Evolutionary conservation across 1,284 basidiomycete species (phyloP).

Genomic region (Pascua guehoae): DNA sequence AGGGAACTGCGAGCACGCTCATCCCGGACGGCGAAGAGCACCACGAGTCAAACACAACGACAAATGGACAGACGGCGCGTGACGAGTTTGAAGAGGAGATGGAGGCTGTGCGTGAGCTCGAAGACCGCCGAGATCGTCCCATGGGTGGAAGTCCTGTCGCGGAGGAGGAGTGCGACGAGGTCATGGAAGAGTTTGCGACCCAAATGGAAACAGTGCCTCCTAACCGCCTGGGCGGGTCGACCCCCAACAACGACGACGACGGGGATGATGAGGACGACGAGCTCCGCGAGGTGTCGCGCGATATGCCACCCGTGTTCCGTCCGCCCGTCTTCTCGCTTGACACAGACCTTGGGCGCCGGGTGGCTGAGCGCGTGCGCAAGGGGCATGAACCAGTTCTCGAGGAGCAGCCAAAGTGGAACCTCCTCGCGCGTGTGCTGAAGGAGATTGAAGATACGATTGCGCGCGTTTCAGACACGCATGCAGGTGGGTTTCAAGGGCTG

Average conservation of each 20-base stretch:
- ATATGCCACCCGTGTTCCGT: slow-evolving; percentile 37
- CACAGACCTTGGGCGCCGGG: slow-evolving; percentile 30
- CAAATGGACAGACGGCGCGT: slow-evolving; percentile 13
- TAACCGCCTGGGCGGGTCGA: slow-evolving; percentile 1
- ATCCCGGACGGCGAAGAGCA: slow-evolving; percentile 38
- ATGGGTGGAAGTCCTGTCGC: slow-evolving; percentile 10
- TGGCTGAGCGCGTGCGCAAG: slow-evolving; percentile 63
- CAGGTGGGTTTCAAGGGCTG: slow-evolving; percentile 23
- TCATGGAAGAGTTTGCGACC: slow-evolving; percentile 43
- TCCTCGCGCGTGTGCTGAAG: slow-evolving; percentile 77
- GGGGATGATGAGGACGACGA: slow-evolving; percentile 61
- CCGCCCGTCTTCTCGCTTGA: slow-evolving; percentile 32
- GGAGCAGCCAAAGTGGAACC: slow-evolving; percentile 90
- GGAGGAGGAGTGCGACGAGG: slow-evolving; percentile 37
- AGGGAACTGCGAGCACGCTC: slow-evolving; percentile 64
- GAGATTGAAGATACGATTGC: slow-evolving; percentile 87
- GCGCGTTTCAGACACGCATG: slow-evolving; percentile 34
- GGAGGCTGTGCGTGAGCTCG: slow-evolving; percentile 35
- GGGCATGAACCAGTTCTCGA: slow-evolving; percentile 84
- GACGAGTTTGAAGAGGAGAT: slow-evolving; percentile 42
- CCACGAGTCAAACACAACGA: slow-evolving; percentile 18
- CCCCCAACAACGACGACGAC: slow-evolving; percentile 26
- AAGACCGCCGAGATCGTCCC: slow-evolving; percentile 16
- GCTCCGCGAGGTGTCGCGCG: slow-evolving; percentile 48
- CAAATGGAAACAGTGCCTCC: slow-evolving; percentile 36